These are phyloP conservation scores for Streptanthus diversifolius DNA, from an alignment of 345 rosid species.

Conservation along the genomic window DNA sequence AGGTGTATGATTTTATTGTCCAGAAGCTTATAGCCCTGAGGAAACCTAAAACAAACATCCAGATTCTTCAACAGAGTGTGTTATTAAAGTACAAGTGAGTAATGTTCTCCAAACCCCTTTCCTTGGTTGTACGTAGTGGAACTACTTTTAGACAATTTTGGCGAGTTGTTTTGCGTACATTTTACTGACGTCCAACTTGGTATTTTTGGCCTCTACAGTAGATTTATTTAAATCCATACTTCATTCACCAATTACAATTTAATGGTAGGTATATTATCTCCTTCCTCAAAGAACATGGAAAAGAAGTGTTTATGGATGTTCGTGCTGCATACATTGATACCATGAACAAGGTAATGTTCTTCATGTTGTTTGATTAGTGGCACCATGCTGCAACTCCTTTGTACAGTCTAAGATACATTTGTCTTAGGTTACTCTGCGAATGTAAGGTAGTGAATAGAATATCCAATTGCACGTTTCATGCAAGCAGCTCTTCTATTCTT, in stretches of 20 bases:
- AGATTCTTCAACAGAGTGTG: constrained; percentile 96
- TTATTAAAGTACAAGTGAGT: constrained; percentile 92
- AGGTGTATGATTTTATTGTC: constrained; percentile 96
- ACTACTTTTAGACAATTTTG: neutral
- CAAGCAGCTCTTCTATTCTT: constrained; percentile 3
- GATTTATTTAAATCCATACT: neutral
- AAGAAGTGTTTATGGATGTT: constrained; percentile 80
- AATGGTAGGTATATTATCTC: constrained; percentile 64
- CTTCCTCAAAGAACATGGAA: constrained; percentile 92
- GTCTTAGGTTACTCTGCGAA: neutral
- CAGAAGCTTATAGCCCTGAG: constrained; percentile 96
- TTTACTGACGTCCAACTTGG: constrained; percentile 16
- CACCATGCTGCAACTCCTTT: neutral
- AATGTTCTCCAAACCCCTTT: neutral
- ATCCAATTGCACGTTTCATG: neutral
- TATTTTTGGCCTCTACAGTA: neutral
- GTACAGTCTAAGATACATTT: neutral
- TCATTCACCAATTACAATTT: constrained; percentile 15
- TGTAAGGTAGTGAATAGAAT: neutral
- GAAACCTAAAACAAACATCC: constrained; percentile 98
- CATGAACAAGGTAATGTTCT: constrained; percentile 84
- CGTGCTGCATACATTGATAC: constrained; percentile 92
- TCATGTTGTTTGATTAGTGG: constrained; percentile 11
- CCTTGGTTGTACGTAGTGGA: neutral
- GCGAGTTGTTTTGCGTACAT: neutral